phyloP scores from a whole-genome alignment of 2,329 filamentous ascomycete species.

The Bipolaris zeicola region DNA sequence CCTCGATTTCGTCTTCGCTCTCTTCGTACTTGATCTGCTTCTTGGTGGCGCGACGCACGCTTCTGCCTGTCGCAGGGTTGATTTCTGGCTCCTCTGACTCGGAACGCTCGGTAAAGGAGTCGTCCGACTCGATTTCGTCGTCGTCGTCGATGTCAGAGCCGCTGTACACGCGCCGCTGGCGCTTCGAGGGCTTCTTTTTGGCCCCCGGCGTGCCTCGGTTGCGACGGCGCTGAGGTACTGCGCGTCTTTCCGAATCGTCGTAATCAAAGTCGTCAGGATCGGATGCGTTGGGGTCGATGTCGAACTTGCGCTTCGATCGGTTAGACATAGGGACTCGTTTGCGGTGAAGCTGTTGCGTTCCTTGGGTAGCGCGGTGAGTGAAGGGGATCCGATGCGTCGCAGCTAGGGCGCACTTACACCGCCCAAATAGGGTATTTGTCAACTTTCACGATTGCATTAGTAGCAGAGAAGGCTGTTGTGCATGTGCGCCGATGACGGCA shows the following conservation, averaged over 20 bases:
- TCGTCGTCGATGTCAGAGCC: slow-evolving; percentile 51
- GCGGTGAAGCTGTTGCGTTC: slow-evolving; percentile 30
- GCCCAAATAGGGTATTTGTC: slow-evolving; percentile 18
- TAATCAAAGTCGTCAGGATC: slow-evolving; percentile 49
- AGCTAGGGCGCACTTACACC: slow-evolving; percentile 32
- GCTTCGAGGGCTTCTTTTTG: slow-evolving; percentile 42
- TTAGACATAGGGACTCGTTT: slow-evolving; percentile 42
- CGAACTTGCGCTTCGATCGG: slow-evolving; percentile 49
- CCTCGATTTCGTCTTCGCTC: slow-evolving; percentile 54
- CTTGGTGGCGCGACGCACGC: slow-evolving; percentile 61
- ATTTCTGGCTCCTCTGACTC: slow-evolving; percentile 57
- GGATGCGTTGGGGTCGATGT: slow-evolving; percentile 48
- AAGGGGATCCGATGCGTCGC: slow-evolving; percentile 15
- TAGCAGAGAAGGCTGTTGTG: slow-evolving; percentile 25
- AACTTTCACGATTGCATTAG: slow-evolving; percentile 31
- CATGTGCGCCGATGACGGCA: slow-evolving; percentile 27
- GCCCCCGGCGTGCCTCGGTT: slow-evolving; percentile 32
- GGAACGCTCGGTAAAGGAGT: slow-evolving; percentile 49
- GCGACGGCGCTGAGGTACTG: slow-evolving; percentile 40
- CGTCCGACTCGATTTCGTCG: slow-evolving; percentile 56
- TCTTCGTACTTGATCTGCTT: slow-evolving; percentile 63
- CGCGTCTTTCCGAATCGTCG: slow-evolving; percentile 38
- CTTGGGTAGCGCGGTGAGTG: slow-evolving; percentile 27
- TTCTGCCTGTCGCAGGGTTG: slow-evolving; percentile 61
- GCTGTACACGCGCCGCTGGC: slow-evolving; percentile 41